Percentiles rank a stretch among this genome's conserved stretches.
These are phyloP conservation scores for Aureobasidium melanogenum DNA, from an alignment of 2,329 filamentous ascomycete species.

Conservation along the genomic window DNA sequence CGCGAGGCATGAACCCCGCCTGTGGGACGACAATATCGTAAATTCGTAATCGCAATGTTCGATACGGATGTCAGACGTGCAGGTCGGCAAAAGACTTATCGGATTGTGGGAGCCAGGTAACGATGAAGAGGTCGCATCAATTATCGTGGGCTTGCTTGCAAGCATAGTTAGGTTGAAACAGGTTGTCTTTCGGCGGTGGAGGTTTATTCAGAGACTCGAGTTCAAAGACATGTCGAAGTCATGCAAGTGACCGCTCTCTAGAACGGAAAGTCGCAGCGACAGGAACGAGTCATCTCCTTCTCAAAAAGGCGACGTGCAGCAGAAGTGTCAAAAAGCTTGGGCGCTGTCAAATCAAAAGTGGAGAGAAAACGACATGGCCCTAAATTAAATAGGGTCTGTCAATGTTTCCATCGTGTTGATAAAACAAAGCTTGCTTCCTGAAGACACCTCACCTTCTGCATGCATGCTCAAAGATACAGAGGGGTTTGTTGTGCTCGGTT, in stretches of 20 bases:
- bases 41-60: not conserved
- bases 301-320: conserved; percentile 5
- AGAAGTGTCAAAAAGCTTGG: conserved; percentile 1
- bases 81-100: not conserved
- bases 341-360: conserved; percentile 9
- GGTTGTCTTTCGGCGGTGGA: not conserved
- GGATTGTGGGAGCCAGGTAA: not conserved
- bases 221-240: not conserved
- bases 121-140: not conserved
- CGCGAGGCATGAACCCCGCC: not conserved
- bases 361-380: conserved; percentile 8
- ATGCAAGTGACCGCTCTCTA: not conserved
- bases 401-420: not conserved
- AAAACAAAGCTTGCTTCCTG: not conserved
- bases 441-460: not conserved
- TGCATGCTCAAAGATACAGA: not conserved
- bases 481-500: not conserved
- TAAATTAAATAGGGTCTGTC: not conserved
- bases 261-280: not conserved
- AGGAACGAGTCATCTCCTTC: not conserved
- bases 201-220: not conserved
- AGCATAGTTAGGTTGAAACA: not conserved
- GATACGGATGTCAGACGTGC: not conserved
- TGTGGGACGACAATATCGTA: not conserved
- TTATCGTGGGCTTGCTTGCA: not conserved